phyloP scores from a whole-genome alignment of 441 rosid genomes.

The Adansonia rubrostipa region DNA sequence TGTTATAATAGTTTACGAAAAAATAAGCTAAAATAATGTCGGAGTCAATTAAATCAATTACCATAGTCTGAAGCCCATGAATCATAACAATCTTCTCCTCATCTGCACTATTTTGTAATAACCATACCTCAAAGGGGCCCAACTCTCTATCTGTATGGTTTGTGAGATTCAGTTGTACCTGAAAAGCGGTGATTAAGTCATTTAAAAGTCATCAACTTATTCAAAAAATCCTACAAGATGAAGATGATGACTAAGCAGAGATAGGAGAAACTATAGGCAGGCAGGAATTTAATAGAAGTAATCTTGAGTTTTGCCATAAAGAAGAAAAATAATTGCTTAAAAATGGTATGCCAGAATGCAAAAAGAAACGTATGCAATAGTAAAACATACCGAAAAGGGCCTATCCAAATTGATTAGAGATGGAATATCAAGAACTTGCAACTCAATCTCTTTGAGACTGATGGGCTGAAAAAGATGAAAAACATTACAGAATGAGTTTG shows the following conservation, averaged over 20 bases:
- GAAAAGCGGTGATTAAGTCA: slow-evolving; percentile 31
- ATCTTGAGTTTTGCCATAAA: neutral
- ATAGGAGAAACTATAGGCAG: neutral
- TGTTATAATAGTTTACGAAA: neutral
- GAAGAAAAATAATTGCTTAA: neutral
- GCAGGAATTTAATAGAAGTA: neutral
- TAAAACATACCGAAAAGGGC: slow-evolving; percentile 70
- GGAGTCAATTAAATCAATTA: slow-evolving; percentile 37
- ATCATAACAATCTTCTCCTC: slow-evolving; percentile 73
- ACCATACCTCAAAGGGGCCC: slow-evolving; percentile 85
- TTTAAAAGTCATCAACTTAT: slow-evolving; percentile 3
- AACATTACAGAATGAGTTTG: slow-evolving; percentile 16
- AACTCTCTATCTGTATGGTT: slow-evolving; percentile 77
- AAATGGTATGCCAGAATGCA: slow-evolving; percentile 11
- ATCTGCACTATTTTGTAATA: slow-evolving; percentile 59
- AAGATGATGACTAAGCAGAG: neutral
- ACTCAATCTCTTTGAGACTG: slow-evolving; percentile 72
- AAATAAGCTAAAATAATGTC: slow-evolving; percentile 13
- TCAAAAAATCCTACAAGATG: neutral
- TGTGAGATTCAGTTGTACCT: slow-evolving; percentile 76
- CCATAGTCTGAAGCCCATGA: slow-evolving; percentile 85
- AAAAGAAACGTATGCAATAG: slow-evolving; percentile 15
- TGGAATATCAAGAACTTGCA: slow-evolving; percentile 71
- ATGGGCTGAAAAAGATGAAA: slow-evolving; percentile 56
- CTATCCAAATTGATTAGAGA: slow-evolving; percentile 58